A percentile compares a stretch with the other conserved stretches of the same genome.
These are phyloP conservation scores for Exidia glandulosa DNA, from an alignment of 768 basidiomycete genomes.

Conservation along the genomic window DNA sequence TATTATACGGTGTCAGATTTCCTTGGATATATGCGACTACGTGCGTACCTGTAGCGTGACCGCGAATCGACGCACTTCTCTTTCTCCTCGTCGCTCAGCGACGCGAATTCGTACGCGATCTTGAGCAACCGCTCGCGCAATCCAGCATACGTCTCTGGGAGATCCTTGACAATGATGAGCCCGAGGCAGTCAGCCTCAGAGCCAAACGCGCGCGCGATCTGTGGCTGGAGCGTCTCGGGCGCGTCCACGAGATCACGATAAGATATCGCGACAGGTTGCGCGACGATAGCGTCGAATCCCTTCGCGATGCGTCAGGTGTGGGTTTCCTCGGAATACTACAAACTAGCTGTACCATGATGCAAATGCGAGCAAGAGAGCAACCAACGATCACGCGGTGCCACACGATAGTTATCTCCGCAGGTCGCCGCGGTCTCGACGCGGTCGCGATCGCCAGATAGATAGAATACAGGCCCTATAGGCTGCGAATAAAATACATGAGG, in stretches of 20 bases:
- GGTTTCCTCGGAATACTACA: background rate
- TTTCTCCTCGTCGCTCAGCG: slow-evolving; percentile 49
- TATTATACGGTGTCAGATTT: too few relatives aligned
- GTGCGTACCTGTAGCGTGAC: slow-evolving; percentile 70
- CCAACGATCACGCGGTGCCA: too few relatives aligned
- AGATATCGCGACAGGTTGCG: slow-evolving; percentile 50
- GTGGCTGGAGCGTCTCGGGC: slow-evolving; percentile 39
- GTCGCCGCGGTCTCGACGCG: background rate
- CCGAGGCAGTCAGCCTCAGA: slow-evolving; percentile 66
- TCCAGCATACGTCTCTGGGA: slow-evolving; percentile 52
- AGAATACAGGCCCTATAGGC: background rate
- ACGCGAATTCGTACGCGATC: slow-evolving; percentile 65
- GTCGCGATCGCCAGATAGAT: background rate
- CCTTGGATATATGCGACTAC: slow-evolving; percentile 12
- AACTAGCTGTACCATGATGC: background rate
- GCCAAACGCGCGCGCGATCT: slow-evolving; percentile 72
- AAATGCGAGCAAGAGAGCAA: background rate
- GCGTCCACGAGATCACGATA: slow-evolving; percentile 46
- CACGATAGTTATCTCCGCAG: background rate
- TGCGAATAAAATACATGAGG: background rate
- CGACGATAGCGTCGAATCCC: slow-evolving; percentile 15
- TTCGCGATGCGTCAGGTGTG: background rate
- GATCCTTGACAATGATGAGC: slow-evolving; percentile 69
- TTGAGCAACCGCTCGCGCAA: slow-evolving; percentile 66
- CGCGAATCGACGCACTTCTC: slow-evolving; percentile 66